These are phyloP conservation scores for Boletus rubescentipes DNA, from an alignment of 768 basidiomycete genomes.

Conservation along the genomic window DNA sequence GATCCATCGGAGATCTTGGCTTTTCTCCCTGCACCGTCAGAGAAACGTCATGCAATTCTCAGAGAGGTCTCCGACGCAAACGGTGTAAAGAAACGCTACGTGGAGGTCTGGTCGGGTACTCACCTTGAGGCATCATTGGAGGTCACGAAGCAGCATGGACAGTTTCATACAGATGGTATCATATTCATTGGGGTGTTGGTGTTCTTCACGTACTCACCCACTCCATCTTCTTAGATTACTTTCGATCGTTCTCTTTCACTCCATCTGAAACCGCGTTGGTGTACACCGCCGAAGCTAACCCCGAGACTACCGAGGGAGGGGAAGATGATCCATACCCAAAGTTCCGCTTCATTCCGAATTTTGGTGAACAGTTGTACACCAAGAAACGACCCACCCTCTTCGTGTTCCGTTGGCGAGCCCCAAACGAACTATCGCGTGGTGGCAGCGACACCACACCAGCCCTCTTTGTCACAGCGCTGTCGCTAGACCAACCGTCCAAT, in stretches of 20 bases:
- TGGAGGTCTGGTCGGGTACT: slow-evolving; percentile 58
- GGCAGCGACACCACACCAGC: slow-evolving; percentile 7
- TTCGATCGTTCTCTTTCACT: slow-evolving; percentile 54
- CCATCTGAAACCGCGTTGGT: slow-evolving; percentile 50
- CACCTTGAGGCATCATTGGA: slow-evolving; percentile 48
- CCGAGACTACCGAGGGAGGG: slow-evolving; percentile 16
- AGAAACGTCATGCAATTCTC: slow-evolving; percentile 45
- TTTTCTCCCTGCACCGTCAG: slow-evolving; percentile 43
- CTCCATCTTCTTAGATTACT: slow-evolving; percentile 41
- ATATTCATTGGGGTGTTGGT: neutral
- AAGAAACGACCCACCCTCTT: slow-evolving; percentile 55
- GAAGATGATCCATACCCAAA: slow-evolving; percentile 34
- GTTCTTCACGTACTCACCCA: neutral
- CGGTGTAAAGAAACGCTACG: slow-evolving; percentile 43
- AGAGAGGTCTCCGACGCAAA: slow-evolving; percentile 33
- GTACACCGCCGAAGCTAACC: slow-evolving; percentile 60
- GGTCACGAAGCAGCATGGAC: slow-evolving; percentile 56
- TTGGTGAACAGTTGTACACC: slow-evolving; percentile 61
- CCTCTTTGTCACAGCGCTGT: slow-evolving; percentile 11
- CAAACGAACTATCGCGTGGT: neutral
- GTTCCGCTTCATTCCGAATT: slow-evolving; percentile 56
- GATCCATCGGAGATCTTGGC: slow-evolving; percentile 38
- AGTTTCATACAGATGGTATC: slow-evolving; percentile 63
- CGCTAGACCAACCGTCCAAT: slow-evolving; percentile 4
- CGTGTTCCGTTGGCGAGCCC: slow-evolving; percentile 47